These are phyloP conservation scores for Neopestalotiopsis sp. DNA, from an alignment of 2,329 filamentous ascomycete species.

Conservation along the genomic window DNA sequence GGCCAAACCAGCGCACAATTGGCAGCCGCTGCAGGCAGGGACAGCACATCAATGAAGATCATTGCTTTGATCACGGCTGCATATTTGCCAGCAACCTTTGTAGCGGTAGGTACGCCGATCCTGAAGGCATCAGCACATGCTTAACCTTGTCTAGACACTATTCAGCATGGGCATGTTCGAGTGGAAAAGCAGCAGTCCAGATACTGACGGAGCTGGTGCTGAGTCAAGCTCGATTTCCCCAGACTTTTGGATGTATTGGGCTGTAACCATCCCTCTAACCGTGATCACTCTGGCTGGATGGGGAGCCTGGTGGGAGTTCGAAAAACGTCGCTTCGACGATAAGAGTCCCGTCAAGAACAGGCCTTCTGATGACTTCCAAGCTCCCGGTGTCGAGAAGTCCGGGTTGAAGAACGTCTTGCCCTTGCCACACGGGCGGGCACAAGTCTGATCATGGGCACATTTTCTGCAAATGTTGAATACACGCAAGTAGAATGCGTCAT, in stretches of 20 bases:
- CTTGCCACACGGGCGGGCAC: neutral
- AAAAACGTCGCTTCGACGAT: neutral
- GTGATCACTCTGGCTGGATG: slow-evolving; percentile 6
- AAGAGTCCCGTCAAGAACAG: neutral
- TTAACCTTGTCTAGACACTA: neutral
- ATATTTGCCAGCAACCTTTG: slow-evolving; percentile 43
- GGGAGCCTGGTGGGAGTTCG: neutral
- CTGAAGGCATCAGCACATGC: no score
- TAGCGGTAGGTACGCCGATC: slow-evolving; percentile 29
- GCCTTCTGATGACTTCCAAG: neutral
- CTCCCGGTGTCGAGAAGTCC: neutral
- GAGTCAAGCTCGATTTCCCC: neutral
- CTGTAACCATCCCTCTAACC: slow-evolving; percentile 1
- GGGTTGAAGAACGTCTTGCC: neutral
- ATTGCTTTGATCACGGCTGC: slow-evolving; percentile 44
- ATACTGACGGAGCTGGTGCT: neutral
- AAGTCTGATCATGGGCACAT: no score
- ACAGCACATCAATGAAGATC: slow-evolving; percentile 29
- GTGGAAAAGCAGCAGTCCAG: neutral
- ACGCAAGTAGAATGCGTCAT: no score
- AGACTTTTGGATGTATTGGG: slow-evolving; percentile 15
- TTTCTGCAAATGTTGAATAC: no score
- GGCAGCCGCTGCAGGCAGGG: slow-evolving; percentile 7
- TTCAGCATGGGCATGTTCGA: slow-evolving; percentile 16
- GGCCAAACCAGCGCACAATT: slow-evolving; percentile 2